Conservation (phyloP, 1,139 yeast genomes). For the Geotrichum restrictum region DNA sequence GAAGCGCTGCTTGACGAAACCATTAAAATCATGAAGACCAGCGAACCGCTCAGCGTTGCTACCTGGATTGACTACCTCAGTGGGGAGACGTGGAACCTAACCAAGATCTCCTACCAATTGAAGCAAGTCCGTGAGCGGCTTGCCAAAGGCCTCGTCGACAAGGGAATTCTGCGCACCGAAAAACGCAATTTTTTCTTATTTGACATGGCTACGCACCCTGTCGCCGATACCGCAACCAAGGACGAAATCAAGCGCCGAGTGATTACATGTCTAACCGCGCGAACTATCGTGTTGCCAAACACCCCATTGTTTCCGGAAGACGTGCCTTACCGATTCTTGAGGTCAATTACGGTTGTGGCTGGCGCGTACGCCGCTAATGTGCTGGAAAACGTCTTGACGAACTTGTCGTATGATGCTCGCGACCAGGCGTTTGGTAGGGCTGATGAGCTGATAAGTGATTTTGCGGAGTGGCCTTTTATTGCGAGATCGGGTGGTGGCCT, state of each 20-base stretch:
- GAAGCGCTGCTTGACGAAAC: constrained; percentile 94
- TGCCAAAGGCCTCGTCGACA: constrained; percentile 95
- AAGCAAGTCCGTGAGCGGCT: constrained; percentile 95
- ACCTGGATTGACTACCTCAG: constrained; percentile 92
- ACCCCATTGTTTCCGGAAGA: constrained; percentile 64
- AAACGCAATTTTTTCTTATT: constrained; percentile 88
- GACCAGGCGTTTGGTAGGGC: constrained; percentile 92
- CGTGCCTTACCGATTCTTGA: constrained; percentile 64
- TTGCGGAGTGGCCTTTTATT: constrained; percentile 81
- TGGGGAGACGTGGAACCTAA: constrained; percentile 94
- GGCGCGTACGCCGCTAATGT: constrained; percentile 96
- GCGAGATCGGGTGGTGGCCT: constrained; percentile 51
- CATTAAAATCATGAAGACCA: constrained; percentile 79
- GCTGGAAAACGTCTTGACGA: constrained; percentile 78
- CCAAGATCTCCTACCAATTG: constrained; percentile 90
- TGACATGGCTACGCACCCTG: constrained; percentile 98
- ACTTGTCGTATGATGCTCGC: constrained; percentile 79
- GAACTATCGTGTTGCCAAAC: constrained; percentile 52
- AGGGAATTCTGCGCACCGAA: constrained; percentile 95
- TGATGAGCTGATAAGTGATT: constrained; percentile 80
- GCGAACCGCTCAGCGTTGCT: constrained; percentile 75
- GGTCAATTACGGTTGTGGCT: constrained; percentile 78
- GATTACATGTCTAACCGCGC: constrained; percentile 61
- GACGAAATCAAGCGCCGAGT: constrained; percentile 71
- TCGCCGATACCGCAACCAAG: constrained; percentile 81